Evolutionary conservation across 225 moss, liverwort and hornwort genomes (phyloP), one percentile per base, ranked within the genome.

Genomic region (Straminergon stramineum): DNA sequence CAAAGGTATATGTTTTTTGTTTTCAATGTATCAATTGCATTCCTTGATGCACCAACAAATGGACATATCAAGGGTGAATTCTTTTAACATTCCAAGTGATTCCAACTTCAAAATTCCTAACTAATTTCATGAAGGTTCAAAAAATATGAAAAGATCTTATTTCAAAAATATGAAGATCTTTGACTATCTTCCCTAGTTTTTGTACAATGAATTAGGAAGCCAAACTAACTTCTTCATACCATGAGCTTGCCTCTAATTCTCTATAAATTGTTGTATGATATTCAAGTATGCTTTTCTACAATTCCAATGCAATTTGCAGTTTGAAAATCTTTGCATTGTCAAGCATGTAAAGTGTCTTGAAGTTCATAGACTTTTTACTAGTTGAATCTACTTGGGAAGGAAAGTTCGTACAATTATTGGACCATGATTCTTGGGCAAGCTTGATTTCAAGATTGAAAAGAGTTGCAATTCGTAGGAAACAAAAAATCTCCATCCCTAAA

Each of bases 31-130:
- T 13, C 5, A 70, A 70, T 22, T 41, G 24, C 14, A 39, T 71
- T 41, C 14, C 15, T 73, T 1, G 9, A 43, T 43, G 5, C 43
- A 43, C 16, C 27, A 73, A 43, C 16, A 39, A 27, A 43, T 43
- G 15, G 5, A 41, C 9, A 43, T 73, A 43, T 73, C 0, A 5
- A 0, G 43, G 5, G 39, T 23, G 27, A 27, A 27, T 1, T 1
- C 16, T 73, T 73, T 27, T 9, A 41, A 43, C 9, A 15, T 27
- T 15, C 3, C 16, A 9, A 27, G 5, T 15, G 5, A 43, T 43
- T 73, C 16, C 5, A 43, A 43, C 9, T 27, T 73, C 27, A 41
- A 71, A 71, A 43, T 26, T 15, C 41, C 15, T 27, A 43, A 4
- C 2, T 73, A 73, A 43, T 27, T 16, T 22, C 2, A 28, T 9